Base-by-base conservation (phyloP, 1,284 basidiomycete genomes). In the Ceratobasidium papillatum region DNA sequence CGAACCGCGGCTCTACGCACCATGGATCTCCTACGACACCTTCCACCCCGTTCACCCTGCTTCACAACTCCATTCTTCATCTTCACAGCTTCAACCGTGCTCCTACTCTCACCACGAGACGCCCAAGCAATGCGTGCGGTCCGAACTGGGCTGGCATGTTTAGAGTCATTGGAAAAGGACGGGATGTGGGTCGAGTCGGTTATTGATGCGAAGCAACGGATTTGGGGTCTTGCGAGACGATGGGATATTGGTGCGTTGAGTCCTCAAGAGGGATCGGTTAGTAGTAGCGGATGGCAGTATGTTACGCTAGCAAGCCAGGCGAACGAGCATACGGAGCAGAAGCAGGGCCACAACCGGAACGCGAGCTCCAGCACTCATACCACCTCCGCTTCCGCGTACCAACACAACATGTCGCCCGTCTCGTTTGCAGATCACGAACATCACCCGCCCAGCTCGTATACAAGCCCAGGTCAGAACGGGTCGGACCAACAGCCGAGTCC, bases 1-100 rank as follows among this genome's bases (percentile, higher is more conserved):
- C 66, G 66, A 11, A 69, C 51, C 22, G 66, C 66, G 3, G 66
- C 66, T 5, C 27, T 69, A n/a, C 66, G 66, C 34, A 69, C 52
- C 1, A 69, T 69, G 52, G 66, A 69, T 30, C 30, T 69, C 3
- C 54, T 69, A 9, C 66, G 66, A 7, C 66, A 69, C 52, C 66
- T 69, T 19, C 66, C 66, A 17, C 51, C 51, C 7, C 52, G 52
- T 32, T 69, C 66, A 1, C 66, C 66, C 14, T 69, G 66, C 52
- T 69, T 69, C n/a, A 69, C 66, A 7, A 69, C 66, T 8, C 66
- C 66, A 41, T 69, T 58, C 52, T 69, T 69, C 52, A 69, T 69
- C 27, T 69, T 69, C n/a, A 69, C 52, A 1, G 66, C 66, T 9
- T 69, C 66, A 19, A 69, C 66, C n/a, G 66, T 69, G 8, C 54